Conservation (phyloP, 805 yeast genomes). For the Wickerhamiella australiensis region DNA sequence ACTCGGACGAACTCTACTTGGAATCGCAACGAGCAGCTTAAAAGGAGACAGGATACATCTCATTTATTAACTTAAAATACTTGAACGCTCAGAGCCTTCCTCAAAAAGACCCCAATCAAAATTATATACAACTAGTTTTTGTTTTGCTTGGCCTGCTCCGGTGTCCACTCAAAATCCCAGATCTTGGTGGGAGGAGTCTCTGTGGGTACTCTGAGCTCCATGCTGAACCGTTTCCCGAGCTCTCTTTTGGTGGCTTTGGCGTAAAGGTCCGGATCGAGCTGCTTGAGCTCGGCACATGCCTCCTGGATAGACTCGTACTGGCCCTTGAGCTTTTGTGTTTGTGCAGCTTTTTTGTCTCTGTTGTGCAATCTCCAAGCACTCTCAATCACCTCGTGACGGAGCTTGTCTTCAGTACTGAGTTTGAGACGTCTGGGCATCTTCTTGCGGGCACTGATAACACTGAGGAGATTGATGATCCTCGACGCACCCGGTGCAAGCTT, state of each 20-base stretch:
- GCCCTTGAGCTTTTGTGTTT: slow-evolving; percentile 27
- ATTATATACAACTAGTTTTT: slow-evolving; percentile 3
- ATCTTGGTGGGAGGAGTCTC: slow-evolving; percentile 73
- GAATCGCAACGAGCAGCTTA: too few species aligned
- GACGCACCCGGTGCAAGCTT: slow-evolving; percentile 38
- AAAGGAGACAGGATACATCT: too few species aligned
- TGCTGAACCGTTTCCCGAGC: slow-evolving; percentile 53
- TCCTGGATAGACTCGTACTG: slow-evolving; percentile 56
- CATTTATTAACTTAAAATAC: too few species aligned
- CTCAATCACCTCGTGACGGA: slow-evolving; percentile 71
- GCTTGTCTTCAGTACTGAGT: slow-evolving; percentile 63
- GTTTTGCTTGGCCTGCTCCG: slow-evolving; percentile 8
- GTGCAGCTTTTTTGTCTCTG: slow-evolving; percentile 38
- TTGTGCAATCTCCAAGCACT: slow-evolving; percentile 68
- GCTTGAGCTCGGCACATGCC: slow-evolving; percentile 59
- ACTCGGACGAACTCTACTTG: too few species aligned
- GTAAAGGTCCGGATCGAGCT: slow-evolving; percentile 39
- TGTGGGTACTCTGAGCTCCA: slow-evolving; percentile 79
- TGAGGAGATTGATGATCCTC: slow-evolving; percentile 45
- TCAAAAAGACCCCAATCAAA: too few species aligned
- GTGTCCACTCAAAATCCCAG: slow-evolving; percentile 49
- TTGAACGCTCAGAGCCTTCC: too few species aligned
- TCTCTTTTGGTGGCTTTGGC: slow-evolving; percentile 49
- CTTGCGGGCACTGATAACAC: slow-evolving; percentile 75
- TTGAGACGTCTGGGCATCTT: slow-evolving; percentile 77